Evolutionary conservation across 2,329 filamentous ascomycete species (phyloP), one percentile per base, ranked within the genome.

Genomic region (Aspergillus costaricaensis): DNA sequence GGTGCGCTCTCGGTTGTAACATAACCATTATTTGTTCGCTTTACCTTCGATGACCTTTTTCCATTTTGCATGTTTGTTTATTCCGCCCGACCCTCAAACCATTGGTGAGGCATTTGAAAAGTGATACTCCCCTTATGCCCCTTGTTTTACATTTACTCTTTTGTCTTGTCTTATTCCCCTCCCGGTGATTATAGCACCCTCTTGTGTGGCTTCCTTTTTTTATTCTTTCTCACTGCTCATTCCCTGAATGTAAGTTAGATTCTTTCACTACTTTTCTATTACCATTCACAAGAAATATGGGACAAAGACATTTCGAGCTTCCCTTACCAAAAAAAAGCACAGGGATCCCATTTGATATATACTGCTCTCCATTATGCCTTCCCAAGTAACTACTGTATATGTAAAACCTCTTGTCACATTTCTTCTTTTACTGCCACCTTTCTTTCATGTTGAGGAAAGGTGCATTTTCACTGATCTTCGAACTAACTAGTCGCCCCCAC

Each of bases 61-160:
- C 55, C 39, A 60, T 61, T 39, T 64, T 60, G 58, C 58, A 59
- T 62, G 61, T 61, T 63, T 60, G 55, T 48, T 44, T 61, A 59
- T 61, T 57, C 30, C 48, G 43, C 49, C 55, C 49, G 48, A 51
- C 50, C 48, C 47, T 44, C 57, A 47, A 36, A 39, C 49, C 47
- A 14, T 58, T 61, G 56, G 54, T 32, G 54, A 43, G 64, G 52
- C 55, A 64, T 50, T 56, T 56, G 62, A 60, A 62, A 68, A 64
- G 61, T 66, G 65, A 66, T 66, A 69, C 63, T 67, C 62, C 62
- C 55, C 47, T 54, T 39, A 56, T 47, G 55, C 39, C 30, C 51
- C 38, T 38, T 38, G 39, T 44, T 36, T 36, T 36, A 36, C 32
- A 15, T 58, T 38, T 48, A 17, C 43, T 55, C n/a, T 39, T 51